These are phyloP conservation scores for Rhodomyrtus tomentosa DNA, from an alignment of 345 rosid species.

Conservation along the genomic window DNA sequence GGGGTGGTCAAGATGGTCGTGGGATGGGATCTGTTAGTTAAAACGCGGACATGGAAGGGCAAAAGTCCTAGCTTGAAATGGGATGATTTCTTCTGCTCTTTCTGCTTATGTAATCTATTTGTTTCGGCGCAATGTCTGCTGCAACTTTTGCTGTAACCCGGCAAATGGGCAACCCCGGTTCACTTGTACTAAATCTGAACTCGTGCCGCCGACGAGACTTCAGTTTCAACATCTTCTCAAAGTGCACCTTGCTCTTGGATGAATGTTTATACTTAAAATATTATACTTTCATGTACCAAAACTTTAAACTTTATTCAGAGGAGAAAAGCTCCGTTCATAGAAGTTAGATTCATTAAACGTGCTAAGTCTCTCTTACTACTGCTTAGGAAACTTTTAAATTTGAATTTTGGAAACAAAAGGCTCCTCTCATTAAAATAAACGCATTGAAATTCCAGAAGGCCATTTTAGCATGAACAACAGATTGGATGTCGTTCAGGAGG, in stretches of 20 bases:
- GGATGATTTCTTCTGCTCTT: not conserved
- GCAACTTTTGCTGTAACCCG: not conserved
- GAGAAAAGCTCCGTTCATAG: not conserved
- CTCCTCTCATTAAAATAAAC: not conserved
- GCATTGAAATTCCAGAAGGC: not conserved
- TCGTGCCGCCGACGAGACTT: not conserved
- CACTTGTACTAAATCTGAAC: not conserved
- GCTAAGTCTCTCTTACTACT: not conserved
- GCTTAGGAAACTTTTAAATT: not conserved
- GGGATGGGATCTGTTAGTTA: not conserved
- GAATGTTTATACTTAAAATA: not conserved
- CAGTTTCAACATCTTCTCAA: not conserved
- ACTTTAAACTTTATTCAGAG: not conserved
- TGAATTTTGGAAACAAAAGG: not conserved
- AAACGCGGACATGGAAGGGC: not conserved
- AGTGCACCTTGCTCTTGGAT: not conserved
- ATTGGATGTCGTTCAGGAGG: not conserved
- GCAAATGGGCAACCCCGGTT: not conserved
- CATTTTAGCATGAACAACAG: not conserved
- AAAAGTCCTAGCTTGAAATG: not conserved
- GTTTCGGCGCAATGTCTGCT: not conserved
- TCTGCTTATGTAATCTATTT: not conserved
- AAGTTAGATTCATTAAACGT: not conserved
- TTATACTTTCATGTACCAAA: not conserved
- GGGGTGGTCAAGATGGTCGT: not conserved